These are phyloP conservation scores for Dianthus caryophyllus DNA, from an alignment of 148 eudicot genomes.

Conservation along the genomic window DNA sequence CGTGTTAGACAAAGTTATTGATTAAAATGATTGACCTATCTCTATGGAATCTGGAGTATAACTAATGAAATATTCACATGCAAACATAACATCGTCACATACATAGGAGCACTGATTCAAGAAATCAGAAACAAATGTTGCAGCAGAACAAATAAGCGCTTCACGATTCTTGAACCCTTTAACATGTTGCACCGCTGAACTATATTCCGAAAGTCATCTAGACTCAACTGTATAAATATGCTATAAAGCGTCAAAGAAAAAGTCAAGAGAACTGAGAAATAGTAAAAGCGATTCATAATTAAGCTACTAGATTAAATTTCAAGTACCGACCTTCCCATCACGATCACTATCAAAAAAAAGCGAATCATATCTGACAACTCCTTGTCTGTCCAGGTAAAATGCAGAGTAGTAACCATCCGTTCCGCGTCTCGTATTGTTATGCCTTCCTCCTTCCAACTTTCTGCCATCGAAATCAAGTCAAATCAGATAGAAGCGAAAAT, in stretches of 20 bases:
- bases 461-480: slow-evolving; percentile 26
- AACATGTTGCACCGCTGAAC: slow-evolving; percentile 62
- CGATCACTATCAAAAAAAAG: slow-evolving; percentile 65
- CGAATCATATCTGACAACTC: slow-evolving; percentile 77
- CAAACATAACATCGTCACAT: too few species aligned
- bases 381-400: slow-evolving; percentile 84
- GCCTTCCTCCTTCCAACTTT: slow-evolving; percentile 75
- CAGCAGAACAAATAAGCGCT: not conserved
- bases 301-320: not conserved
- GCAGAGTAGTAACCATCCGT: slow-evolving; percentile 65
- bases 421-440: slow-evolving; percentile 56
- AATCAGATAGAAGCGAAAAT: not conserved
- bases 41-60: too few species aligned
- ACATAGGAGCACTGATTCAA: not conserved
- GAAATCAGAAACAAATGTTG: not conserved
- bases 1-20: too few species aligned
- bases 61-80: too few species aligned
- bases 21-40: too few species aligned
- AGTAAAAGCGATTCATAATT: not conserved
- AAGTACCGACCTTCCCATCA: slow-evolving; percentile 68
- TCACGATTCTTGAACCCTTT: slow-evolving; percentile 30
- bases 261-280: not conserved
- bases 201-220: slow-evolving; percentile 70
- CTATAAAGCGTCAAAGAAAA: not conserved
- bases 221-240: slow-evolving; percentile 43